Evolutionary conservation across 352 stramenopile genomes (phyloP).

Genomic region (Salisapilia sapeloensis): DNA sequence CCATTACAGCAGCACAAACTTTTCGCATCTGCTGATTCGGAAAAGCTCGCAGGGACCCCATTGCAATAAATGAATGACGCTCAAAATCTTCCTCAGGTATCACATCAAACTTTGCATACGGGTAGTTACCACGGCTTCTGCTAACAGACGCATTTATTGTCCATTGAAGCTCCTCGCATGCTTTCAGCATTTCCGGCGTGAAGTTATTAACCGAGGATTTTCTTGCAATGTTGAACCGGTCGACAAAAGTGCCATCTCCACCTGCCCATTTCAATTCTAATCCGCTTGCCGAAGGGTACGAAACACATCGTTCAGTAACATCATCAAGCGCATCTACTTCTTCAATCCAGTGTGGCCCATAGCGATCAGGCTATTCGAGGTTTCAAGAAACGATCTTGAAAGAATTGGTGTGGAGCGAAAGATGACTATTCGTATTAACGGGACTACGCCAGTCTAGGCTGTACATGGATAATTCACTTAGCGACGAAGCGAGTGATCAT

Average conservation of each 20-base stretch:
- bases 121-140: slow-evolving; percentile 17
- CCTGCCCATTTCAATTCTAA: slow-evolving; percentile 14
- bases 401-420: too few relatives aligned
- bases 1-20: slow-evolving; percentile 16
- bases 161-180: slow-evolving; percentile 15
- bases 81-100: slow-evolving; percentile 6
- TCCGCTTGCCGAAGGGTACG: slow-evolving; percentile 9
- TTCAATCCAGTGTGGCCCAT: slow-evolving; percentile 7
- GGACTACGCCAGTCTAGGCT: too few relatives aligned
- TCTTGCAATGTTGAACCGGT: slow-evolving; percentile 18
- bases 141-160: slow-evolving; percentile 16
- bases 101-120: slow-evolving; percentile 17
- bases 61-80: slow-evolving; percentile 8
- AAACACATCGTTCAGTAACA: slow-evolving; percentile 13
- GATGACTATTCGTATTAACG: too few relatives aligned
- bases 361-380: slow-evolving; percentile 9
- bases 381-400: slow-evolving; percentile 3
- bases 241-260: slow-evolving; percentile 3
- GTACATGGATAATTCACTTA: too few relatives aligned
- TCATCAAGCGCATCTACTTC: slow-evolving; percentile 3
- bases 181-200: slow-evolving; percentile 9
- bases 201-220: slow-evolving; percentile 13
- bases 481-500: slow-evolving; percentile 9
- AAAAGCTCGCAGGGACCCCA: slow-evolving; percentile 23
- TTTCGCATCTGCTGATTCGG: slow-evolving; percentile 30